phyloP scores from a whole-genome alignment of 352 stramenopile genomes.

The Plasmopara viticola region DNA sequence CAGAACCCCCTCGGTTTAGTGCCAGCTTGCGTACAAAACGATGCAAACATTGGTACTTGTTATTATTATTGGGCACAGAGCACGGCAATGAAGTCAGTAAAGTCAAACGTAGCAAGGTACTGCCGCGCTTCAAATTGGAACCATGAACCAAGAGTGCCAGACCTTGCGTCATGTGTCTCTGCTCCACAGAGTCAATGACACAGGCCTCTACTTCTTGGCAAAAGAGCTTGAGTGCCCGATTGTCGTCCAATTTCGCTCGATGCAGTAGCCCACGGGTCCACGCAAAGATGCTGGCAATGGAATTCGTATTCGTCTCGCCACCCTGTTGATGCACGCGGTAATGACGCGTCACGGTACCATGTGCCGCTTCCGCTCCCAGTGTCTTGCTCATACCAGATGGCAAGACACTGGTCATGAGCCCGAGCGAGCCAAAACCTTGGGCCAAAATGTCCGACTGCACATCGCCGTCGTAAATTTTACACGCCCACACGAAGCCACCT shows the following conservation, averaged over 20 bases:
- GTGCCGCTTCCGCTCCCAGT: slow-evolving; percentile 82
- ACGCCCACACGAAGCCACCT: slow-evolving; percentile 86
- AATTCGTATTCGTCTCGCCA: slow-evolving; percentile 84
- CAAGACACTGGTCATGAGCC: slow-evolving; percentile 85
- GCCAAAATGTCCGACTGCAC: slow-evolving; percentile 87
- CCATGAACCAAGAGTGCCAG: slow-evolving; percentile 78
- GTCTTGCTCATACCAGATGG: slow-evolving; percentile 78
- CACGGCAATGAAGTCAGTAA: slow-evolving; percentile 42
- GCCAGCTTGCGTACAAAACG: background rate
- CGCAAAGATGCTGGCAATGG: slow-evolving; percentile 85
- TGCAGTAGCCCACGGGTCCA: slow-evolving; percentile 82
- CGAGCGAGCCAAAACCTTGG: slow-evolving; percentile 84
- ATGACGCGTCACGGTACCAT: slow-evolving; percentile 87
- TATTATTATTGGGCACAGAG: too few relatives aligned
- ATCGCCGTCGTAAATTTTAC: slow-evolving; percentile 91
- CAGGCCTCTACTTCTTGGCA: slow-evolving; percentile 64
- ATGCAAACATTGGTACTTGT: too few relatives aligned
- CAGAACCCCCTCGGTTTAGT: background rate
- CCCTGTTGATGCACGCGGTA: slow-evolving; percentile 86
- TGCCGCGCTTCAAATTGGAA: slow-evolving; percentile 66
- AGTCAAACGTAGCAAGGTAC: slow-evolving; percentile 78
- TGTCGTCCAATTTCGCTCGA: slow-evolving; percentile 81
- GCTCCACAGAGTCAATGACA: slow-evolving; percentile 80
- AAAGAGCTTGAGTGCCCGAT: slow-evolving; percentile 68
- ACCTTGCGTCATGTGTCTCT: slow-evolving; percentile 84